Percentiles rank a stretch among this genome's conserved stretches.
Conservation (phyloP, 2,329 filamentous ascomycete genomes). For the Cordyceps farinosa region DNA sequence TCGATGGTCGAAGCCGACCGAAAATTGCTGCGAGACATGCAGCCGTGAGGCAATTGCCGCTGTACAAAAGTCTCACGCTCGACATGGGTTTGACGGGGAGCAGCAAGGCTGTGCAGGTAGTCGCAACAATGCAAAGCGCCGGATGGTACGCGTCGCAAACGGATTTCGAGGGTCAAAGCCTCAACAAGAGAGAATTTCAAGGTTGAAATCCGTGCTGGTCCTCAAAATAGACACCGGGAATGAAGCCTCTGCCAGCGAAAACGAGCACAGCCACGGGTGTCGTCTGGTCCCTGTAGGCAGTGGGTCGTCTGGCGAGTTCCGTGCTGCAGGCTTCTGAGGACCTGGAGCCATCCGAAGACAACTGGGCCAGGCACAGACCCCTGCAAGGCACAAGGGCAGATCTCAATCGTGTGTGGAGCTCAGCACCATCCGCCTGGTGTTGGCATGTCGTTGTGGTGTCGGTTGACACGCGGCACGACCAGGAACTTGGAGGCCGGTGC, state of each 20-base stretch:
- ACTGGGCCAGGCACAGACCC: slow-evolving; percentile 13
- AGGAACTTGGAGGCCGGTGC: background rate
- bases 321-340: slow-evolving; percentile 1
- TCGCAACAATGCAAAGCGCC: background rate
- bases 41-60: background rate
- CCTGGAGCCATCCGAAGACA: slow-evolving; percentile 5
- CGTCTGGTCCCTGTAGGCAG: background rate
- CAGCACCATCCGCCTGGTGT: background rate
- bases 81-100: background rate
- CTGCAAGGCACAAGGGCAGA: slow-evolving; percentile 12
- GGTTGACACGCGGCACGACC: background rate
- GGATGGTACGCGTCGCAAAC: background rate
- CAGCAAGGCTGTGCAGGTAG: background rate
- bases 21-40: background rate
- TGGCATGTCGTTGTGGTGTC: background rate
- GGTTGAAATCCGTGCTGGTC: background rate
- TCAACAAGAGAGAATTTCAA: background rate
- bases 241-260: background rate
- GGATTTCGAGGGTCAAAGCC: background rate
- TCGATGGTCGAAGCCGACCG: background rate
- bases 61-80: background rate
- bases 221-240: background rate
- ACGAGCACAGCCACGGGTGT: background rate
- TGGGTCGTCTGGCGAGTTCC: slow-evolving; percentile 9
- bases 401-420: background rate